A percentile compares a stretch with the other conserved stretches of the same genome.
These are phyloP conservation scores for Ogataea pilisensis DNA, from an alignment of 805 yeast species.

Conservation along the genomic window DNA sequence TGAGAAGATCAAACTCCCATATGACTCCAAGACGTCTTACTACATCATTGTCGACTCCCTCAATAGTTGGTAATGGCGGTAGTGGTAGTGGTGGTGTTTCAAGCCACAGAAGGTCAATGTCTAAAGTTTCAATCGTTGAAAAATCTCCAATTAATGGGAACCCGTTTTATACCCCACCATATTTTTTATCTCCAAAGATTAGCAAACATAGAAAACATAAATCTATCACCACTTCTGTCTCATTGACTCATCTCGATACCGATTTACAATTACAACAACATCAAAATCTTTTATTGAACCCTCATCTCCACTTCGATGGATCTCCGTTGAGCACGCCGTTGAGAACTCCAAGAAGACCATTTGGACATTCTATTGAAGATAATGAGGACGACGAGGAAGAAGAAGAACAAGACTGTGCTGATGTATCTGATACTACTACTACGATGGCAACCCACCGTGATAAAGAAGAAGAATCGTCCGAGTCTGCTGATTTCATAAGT, in stretches of 20 bases:
- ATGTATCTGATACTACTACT: background rate
- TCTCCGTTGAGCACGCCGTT: slow-evolving; percentile 28
- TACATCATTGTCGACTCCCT: slow-evolving; percentile 4
- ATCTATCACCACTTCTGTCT: slow-evolving; percentile 29
- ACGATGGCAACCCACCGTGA: slow-evolving; percentile 6
- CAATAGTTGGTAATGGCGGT: background rate
- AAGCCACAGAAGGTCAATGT: slow-evolving; percentile 20
- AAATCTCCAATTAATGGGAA: slow-evolving; percentile 38
- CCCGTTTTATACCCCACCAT: slow-evolving; percentile 46
- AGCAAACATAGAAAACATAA: slow-evolving; percentile 30
- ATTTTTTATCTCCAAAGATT: slow-evolving; percentile 40
- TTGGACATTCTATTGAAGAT: slow-evolving; percentile 7
- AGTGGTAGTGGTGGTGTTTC: background rate
- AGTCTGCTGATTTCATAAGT: slow-evolving; percentile 18
- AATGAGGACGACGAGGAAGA: slow-evolving; percentile 16
- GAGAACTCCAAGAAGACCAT: slow-evolving; percentile 24
- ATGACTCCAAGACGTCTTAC: slow-evolving; percentile 23
- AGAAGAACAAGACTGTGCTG: slow-evolving; percentile 10
- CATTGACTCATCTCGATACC: slow-evolving; percentile 29
- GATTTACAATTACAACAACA: slow-evolving; percentile 27
- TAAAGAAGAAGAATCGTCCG: slow-evolving; percentile 7
- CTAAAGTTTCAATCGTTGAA: slow-evolving; percentile 18
- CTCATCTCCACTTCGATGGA: slow-evolving; percentile 6
- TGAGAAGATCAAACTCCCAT: slow-evolving; percentile 14
- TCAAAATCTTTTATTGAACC: slow-evolving; percentile 8